phyloP scores from a whole-genome alignment of 2,329 filamentous ascomycete species.

The Fusarium foetens region DNA sequence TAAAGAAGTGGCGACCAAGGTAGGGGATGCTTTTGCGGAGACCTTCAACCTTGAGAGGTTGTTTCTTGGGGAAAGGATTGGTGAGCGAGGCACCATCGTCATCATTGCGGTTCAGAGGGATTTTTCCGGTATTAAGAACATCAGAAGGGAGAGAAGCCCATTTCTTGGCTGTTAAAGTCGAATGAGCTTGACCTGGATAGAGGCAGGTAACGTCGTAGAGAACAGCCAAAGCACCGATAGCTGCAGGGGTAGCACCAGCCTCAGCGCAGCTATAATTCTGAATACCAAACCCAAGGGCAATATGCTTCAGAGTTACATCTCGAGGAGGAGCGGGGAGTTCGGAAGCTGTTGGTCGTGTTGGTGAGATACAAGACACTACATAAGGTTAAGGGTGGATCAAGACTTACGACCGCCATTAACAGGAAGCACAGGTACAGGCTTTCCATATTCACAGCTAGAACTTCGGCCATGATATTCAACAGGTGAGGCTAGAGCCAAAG shows the following conservation, averaged over 20 bases:
- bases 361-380: background rate
- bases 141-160: conserved; percentile 55
- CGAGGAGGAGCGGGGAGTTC: conserved; percentile 56
- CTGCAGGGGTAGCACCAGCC: conserved; percentile 48
- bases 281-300: conserved; percentile 46
- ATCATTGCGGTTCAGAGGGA: conserved; percentile 60
- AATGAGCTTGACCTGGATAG: conserved; percentile 56
- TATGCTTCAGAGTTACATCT: conserved; percentile 58
- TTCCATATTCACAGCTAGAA: conserved; percentile 14
- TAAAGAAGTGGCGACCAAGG: conserved; percentile 77
- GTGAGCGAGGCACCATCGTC: conserved; percentile 53
- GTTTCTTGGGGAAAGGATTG: conserved; percentile 56
- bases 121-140: conserved; percentile 52
- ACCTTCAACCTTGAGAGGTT: conserved; percentile 52
- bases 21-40: conserved; percentile 50
- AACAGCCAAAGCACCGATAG: conserved; percentile 56
- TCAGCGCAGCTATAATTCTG: conserved; percentile 73
- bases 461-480: conserved; percentile 16
- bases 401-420: conserved; percentile 51
- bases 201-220: conserved; percentile 55
- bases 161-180: conserved; percentile 50
- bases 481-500: conserved; percentile 45
- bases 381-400: background rate
- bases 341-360: conserved; percentile 44
- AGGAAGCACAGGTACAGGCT: conserved; percentile 48